These are phyloP conservation scores for Talaromyces proteolyticus DNA, from an alignment of 495 filamentous ascomycete genomes.

Conservation along the genomic window DNA sequence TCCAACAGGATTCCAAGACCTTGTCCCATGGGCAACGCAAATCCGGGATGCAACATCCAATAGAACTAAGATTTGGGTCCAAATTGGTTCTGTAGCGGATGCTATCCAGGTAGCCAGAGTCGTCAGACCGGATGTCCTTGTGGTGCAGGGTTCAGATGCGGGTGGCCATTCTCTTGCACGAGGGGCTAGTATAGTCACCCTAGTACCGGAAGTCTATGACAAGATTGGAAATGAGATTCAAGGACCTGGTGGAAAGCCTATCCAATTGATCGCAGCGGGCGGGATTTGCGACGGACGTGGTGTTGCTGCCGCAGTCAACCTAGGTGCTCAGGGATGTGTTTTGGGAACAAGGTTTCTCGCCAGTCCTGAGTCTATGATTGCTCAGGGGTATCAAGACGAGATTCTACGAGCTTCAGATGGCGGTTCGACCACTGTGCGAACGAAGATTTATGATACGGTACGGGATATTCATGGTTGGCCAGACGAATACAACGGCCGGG, in stretches of 20 bases:
- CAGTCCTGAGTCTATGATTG: slow-evolving; percentile 50
- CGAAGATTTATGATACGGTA: slow-evolving; percentile 60
- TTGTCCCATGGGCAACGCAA: slow-evolving; percentile 43
- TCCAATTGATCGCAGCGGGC: slow-evolving; percentile 61
- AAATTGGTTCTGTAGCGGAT: slow-evolving; percentile 58
- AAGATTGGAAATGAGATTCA: slow-evolving; percentile 24
- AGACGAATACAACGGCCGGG: slow-evolving; percentile 50
- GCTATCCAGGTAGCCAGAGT: slow-evolving; percentile 37
- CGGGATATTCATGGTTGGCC: slow-evolving; percentile 63
- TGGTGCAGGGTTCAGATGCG: slow-evolving; percentile 66
- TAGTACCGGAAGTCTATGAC: slow-evolving; percentile 53
- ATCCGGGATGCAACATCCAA: slow-evolving; percentile 29
- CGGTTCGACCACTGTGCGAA: slow-evolving; percentile 55
- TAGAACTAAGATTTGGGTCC: slow-evolving; percentile 57
- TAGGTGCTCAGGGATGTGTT: slow-evolving; percentile 59
- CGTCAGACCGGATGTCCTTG: slow-evolving; percentile 53
- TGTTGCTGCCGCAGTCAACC: slow-evolving; percentile 51
- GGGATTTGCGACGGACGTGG: slow-evolving; percentile 61
- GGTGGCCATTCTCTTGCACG: slow-evolving; percentile 64
- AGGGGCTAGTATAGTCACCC: slow-evolving; percentile 47
- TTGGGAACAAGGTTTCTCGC: slow-evolving; percentile 68
- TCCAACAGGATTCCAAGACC: slow-evolving; percentile 25
- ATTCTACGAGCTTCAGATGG: slow-evolving; percentile 57
- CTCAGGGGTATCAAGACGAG: slow-evolving; percentile 49
- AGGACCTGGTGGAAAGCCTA: slow-evolving; percentile 15